Percentiles rank a stretch among this genome's conserved stretches.
These are phyloP conservation scores for Spergularia bocconei DNA, from an alignment of 148 eudicot genomes.

Conservation along the genomic window DNA sequence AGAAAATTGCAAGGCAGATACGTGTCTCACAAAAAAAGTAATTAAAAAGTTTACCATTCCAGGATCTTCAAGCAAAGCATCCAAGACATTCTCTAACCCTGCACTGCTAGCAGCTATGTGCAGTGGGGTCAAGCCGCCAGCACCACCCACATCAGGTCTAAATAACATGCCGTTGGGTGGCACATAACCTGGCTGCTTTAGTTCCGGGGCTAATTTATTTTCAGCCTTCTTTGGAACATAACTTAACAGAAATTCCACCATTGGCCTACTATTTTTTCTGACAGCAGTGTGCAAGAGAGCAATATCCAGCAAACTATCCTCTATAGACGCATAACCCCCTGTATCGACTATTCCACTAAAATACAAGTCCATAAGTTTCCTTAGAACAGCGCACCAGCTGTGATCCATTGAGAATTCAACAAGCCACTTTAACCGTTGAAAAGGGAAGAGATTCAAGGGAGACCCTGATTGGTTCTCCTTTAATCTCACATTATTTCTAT, in stretches of 20 bases:
- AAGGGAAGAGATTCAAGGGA: constrained; percentile 49
- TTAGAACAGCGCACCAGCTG: constrained; percentile 83
- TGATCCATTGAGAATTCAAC: constrained; percentile 71
- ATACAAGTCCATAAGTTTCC: constrained; percentile 60
- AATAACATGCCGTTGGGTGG: constrained; percentile 37
- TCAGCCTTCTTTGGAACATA: constrained; percentile 37
- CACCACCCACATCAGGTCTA: constrained; percentile 71
- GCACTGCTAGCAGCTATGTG: constrained; percentile 75
- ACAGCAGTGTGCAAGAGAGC: constrained; percentile 85
- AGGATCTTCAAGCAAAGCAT: constrained; percentile 93
- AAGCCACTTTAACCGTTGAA: constrained; percentile 68
- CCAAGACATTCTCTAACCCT: constrained; percentile 63
- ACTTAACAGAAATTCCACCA: constrained; percentile 67
- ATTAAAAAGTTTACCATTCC: constrained; percentile 47
- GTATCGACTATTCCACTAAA: constrained; percentile 58
- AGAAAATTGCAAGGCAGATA: not conserved
- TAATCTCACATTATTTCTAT: constrained; percentile 39
- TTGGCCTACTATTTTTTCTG: constrained; percentile 52
- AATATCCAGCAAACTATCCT: constrained; percentile 51
- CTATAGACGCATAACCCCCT: constrained; percentile 43
- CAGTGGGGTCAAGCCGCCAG: constrained; percentile 91
- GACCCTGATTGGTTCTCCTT: constrained; percentile 33
- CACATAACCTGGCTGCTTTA: constrained; percentile 18
- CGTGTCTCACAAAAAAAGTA: not conserved
- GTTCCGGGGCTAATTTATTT: constrained; percentile 20